Percentiles rank a stretch among this genome's conserved stretches.
Evolutionary conservation across 495 filamentous ascomycete species (phyloP).

Genomic region (Rusavskia elegans): DNA sequence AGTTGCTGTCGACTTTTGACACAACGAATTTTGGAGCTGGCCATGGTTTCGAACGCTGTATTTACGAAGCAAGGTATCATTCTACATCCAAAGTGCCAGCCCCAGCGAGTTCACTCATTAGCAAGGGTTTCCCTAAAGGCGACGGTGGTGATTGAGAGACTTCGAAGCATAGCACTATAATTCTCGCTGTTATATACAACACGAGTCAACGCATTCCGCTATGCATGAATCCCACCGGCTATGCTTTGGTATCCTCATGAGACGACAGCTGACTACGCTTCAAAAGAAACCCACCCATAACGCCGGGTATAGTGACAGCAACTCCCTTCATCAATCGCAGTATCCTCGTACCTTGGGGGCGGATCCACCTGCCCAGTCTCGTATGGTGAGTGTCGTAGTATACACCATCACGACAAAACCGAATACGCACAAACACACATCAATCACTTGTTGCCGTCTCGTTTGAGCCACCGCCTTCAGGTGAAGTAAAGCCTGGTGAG

Average conservation of each 20-base stretch:
- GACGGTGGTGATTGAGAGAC: too few species aligned
- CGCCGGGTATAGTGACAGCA: neutral
- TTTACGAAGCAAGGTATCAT: too few species aligned
- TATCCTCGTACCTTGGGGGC: constrained; percentile 35
- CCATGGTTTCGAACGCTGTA: too few species aligned
- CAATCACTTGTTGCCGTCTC: constrained; percentile 43
- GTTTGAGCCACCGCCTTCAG: constrained; percentile 59
- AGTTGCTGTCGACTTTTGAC: too few species aligned
- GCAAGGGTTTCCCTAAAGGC: too few species aligned
- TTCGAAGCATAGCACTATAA: too few species aligned
- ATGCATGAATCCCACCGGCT: neutral
- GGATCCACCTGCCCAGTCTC: constrained; percentile 55
- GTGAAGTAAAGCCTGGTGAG: constrained; percentile 65
- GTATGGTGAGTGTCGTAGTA: constrained; percentile 69
- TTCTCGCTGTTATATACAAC: too few species aligned
- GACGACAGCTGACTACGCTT: neutral
- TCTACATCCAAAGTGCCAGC: too few species aligned
- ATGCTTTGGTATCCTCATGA: neutral
- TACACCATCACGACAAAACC: constrained; percentile 78
- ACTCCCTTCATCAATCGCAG: constrained; percentile 29
- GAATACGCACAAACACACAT: constrained; percentile 62
- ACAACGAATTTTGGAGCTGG: too few species aligned
- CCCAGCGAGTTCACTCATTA: too few species aligned
- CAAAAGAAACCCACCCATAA: neutral
- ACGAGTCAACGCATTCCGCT: too few species aligned